These are phyloP conservation scores for Backusella australiensis DNA, from an alignment of 192 early-diverging fungal species.

Conservation along the genomic window DNA sequence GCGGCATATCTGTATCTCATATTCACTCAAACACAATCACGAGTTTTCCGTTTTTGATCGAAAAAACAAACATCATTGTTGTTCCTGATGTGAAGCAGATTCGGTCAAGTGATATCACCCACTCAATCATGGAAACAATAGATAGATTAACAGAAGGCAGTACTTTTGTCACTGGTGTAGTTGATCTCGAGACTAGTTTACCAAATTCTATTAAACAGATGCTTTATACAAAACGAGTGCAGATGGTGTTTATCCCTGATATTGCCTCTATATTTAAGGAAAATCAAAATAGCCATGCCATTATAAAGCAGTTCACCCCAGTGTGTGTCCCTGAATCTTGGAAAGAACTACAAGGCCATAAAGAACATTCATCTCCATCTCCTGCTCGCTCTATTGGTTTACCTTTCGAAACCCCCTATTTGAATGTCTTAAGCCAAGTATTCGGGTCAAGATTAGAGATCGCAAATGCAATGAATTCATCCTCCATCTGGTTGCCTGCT, in stretches of 20 bases:
- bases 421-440: conserved; percentile 73
- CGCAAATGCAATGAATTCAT: conserved; percentile 67
- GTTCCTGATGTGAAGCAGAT: not conserved
- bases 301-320: not conserved
- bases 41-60: not conserved
- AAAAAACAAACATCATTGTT: not conserved
- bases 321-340: not conserved
- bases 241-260: not conserved
- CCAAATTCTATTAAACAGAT: not conserved
- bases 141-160: not conserved
- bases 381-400: not conserved
- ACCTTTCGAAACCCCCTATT: conserved; percentile 37
- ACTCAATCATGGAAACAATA: not conserved
- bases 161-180: not conserved
- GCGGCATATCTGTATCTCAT: not conserved
- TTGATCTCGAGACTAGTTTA: not conserved
- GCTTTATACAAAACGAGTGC: not conserved
- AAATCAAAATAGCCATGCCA: not conserved
- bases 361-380: not conserved
- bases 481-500: conserved; percentile 65
- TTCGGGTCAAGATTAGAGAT: conserved; percentile 72
- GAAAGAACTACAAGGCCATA: not conserved
- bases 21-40: not conserved
- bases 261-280: not conserved
- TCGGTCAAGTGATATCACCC: not conserved